Evolutionary conservation across 1,284 basidiomycete genomes (phyloP), one percentile per base, ranked within the genome.

Genomic region (Tausonia pullulans): DNA sequence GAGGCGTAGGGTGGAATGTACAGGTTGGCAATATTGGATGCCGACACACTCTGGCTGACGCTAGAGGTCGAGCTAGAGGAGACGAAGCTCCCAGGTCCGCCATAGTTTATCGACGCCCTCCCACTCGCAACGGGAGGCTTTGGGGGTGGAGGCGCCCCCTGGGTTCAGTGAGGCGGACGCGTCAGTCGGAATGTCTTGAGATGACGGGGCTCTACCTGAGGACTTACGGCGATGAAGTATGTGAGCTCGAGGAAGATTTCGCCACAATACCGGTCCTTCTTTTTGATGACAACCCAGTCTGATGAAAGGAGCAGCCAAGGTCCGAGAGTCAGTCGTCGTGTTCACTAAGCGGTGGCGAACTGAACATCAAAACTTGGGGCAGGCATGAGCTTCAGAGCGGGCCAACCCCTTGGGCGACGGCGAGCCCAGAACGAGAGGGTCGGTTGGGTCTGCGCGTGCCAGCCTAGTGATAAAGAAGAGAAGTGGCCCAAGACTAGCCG

Each of bases 211-310:
- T 27, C 27, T 27, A 27, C 27, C 27, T 27, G 27, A 27, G 43
- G 16, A 53, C 64, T n/a, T 3, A 65, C 64, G 4, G 64, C 59
- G 50, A 65, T 65, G 56, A 65, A 98, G 78, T 94, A 97, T 0
- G 93, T 98, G 72, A 96, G 76, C 74, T 98, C 94, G 39, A 97
- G 79, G 72, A 94, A 96, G 16, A 98, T 85, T 74, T 96, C 93
- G 3, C 93, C 93, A 56, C 86, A 85, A 75, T 95, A 96, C 71
- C 93, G 90, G 69, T 90, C 90, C 77, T 94, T 96, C 78, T 87
- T 82, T 74, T 82, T 83, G 49, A 97, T 79, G 14, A 85, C 87
- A 73, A 96, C 94, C 95, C 95, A 98, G 74, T 97, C 95, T 96
- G 73, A 9, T 27, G 2, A 53, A 43, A 51, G 51, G 64, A 58